A percentile compares a stretch with the other conserved stretches of the same genome.
These are phyloP conservation scores for Aspergillus awamori DNA, from an alignment of 2,329 filamentous ascomycete species.

Conservation along the genomic window DNA sequence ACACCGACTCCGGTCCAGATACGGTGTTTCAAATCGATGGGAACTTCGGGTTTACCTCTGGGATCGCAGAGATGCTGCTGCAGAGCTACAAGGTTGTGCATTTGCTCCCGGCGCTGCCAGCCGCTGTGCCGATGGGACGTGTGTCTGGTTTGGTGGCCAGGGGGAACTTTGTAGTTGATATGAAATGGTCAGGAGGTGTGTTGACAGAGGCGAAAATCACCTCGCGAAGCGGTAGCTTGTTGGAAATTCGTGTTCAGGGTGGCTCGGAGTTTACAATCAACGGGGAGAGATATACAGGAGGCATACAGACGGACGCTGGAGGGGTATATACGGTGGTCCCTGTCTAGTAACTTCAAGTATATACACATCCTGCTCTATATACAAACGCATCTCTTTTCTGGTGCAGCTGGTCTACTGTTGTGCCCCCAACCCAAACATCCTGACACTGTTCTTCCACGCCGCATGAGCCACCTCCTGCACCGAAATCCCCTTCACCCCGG, in stretches of 20 bases:
- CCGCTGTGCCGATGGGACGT: conserved; percentile 32
- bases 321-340: conserved; percentile 11
- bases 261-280: conserved; percentile 2
- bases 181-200: conserved; percentile 33
- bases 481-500: conserved; percentile 49
- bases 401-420: neutral
- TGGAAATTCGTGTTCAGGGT: conserved; percentile 12
- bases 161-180: conserved; percentile 39
- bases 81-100: conserved; percentile 39
- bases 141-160: conserved; percentile 38
- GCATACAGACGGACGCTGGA: neutral
- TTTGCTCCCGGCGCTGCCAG: conserved; percentile 41
- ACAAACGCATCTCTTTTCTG: neutral
- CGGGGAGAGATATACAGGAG: neutral
- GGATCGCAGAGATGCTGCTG: conserved; percentile 49
- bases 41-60: conserved; percentile 51
- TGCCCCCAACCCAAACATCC: conserved; percentile 34
- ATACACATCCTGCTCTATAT: neutral
- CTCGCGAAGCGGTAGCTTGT: neutral
- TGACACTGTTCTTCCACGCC: conserved; percentile 42
- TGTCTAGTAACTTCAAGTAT: neutral
- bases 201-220: conserved; percentile 17
- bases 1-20: conserved; percentile 13
- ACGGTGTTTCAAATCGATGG: conserved; percentile 54
- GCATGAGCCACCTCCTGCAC: conserved; percentile 49